phyloP scores from a whole-genome alignment of 2,329 filamentous ascomycete genomes.

The Colletotrichum sp. region DNA sequence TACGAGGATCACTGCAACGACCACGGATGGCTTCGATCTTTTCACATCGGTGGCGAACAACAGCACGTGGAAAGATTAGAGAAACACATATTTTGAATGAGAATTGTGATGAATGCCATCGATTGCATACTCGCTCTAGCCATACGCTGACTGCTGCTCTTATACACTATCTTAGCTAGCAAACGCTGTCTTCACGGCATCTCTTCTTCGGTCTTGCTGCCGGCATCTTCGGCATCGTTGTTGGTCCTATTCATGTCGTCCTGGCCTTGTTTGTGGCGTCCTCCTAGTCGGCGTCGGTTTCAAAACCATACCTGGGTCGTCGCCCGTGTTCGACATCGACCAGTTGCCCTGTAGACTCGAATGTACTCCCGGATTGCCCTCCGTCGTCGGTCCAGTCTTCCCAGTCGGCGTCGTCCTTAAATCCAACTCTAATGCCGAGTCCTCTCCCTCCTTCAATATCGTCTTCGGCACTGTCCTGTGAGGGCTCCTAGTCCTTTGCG shows the following conservation, averaged over 20 bases:
- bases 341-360: rapidly evolving
- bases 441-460: rapidly evolving
- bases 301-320: not conserved
- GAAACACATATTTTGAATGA: not conserved
- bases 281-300: not conserved
- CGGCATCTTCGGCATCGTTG: not conserved
- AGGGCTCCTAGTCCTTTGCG: not conserved
- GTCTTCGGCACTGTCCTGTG: rapidly evolving
- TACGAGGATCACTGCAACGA: not conserved
- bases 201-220: rapidly evolving
- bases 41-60: rapidly evolving
- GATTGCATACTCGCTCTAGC: not conserved
- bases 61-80: rapidly evolving
- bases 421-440: rapidly evolving
- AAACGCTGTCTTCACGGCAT: not conserved
- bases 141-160: not conserved
- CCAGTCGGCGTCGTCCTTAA: not conserved
- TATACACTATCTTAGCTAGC: not conserved
- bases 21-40: not conserved
- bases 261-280: not conserved
- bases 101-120: rapidly evolving
- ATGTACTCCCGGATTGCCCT: not conserved
- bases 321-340: rapidly evolving
- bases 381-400: rapidly evolving
- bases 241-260: rapidly evolving